phyloP scores from a whole-genome alignment of 371 early-diverging fungal genomes.

The Syncephalastrum racemosum region DNA sequence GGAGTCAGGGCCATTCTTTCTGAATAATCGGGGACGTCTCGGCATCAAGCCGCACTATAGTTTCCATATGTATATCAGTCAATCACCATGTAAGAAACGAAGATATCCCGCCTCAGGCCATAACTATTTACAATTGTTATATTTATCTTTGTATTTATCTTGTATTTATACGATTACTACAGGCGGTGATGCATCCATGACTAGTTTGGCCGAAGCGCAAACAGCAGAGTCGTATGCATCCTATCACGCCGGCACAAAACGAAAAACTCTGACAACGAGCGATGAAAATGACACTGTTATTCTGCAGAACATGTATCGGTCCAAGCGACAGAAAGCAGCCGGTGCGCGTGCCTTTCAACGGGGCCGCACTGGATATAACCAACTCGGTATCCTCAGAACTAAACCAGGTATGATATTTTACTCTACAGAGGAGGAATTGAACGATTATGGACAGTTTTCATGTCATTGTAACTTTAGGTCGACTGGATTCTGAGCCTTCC shows the following conservation, averaged over 20 bases:
- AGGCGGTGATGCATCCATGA: conserved; percentile 83
- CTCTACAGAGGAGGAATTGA: background rate
- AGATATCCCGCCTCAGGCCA: background rate
- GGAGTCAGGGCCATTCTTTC: conserved; percentile 5
- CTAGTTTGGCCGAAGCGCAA: conserved; percentile 54
- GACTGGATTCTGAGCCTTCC: conserved; percentile 76
- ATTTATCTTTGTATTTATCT: too few species aligned
- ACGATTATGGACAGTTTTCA: background rate
- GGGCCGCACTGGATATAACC: conserved; percentile 60
- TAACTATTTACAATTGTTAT: too few species aligned
- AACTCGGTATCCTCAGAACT: conserved; percentile 66
- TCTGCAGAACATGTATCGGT: conserved; percentile 23
- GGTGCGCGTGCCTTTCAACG: conserved; percentile 40
- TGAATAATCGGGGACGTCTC: conserved; percentile 2
- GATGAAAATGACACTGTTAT: conserved; percentile 17
- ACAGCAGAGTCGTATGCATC: conserved; percentile 45
- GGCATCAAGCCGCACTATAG: conserved; percentile 18
- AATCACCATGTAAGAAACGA: conserved; percentile 66
- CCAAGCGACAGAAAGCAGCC: conserved; percentile 37
- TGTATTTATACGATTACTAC: conserved; percentile 2
- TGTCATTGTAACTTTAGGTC: conserved; percentile 32
- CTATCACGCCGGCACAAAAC: conserved; percentile 36
- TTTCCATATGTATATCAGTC: conserved; percentile 78
- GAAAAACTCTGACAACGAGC: conserved; percentile 16
- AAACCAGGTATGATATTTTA: conserved; percentile 67